Percentiles rank a stretch among this genome's conserved stretches.
Conservation (phyloP, 768 basidiomycete genomes). For the Termitomyces sp. region DNA sequence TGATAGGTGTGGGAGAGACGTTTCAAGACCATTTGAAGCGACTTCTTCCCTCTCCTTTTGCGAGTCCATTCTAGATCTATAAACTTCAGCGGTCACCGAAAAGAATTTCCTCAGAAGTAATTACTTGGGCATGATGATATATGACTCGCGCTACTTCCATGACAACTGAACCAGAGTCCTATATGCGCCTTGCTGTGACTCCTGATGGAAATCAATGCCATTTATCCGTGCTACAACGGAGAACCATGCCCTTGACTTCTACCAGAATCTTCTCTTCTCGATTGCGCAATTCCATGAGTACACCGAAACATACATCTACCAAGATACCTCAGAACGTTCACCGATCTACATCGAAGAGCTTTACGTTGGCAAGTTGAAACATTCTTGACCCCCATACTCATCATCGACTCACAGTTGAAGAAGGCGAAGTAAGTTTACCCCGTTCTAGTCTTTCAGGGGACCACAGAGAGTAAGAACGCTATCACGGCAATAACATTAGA, state of each 20-base stretch:
- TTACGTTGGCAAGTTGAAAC: constrained; percentile 65
- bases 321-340: constrained; percentile 86
- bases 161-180: constrained; percentile 88
- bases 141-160: constrained; percentile 65
- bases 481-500: constrained; percentile 64
- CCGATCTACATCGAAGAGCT: constrained; percentile 79
- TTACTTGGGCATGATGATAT: constrained; percentile 9
- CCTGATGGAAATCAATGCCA: constrained; percentile 32
- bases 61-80: too few species aligned
- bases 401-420: constrained; percentile 39
- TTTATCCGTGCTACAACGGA: constrained; percentile 75
- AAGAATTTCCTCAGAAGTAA: too few species aligned
- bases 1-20: too few species aligned
- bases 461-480: constrained; percentile 32
- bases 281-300: constrained; percentile 89
- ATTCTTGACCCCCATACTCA: constrained; percentile 63
- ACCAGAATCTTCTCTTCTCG: constrained; percentile 88
- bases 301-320: constrained; percentile 70
- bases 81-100: too few species aligned
- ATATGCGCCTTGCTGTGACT: constrained; percentile 72
- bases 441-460: neutral
- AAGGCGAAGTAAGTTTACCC: constrained; percentile 69
- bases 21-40: too few species aligned
- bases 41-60: too few species aligned
- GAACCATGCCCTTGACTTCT: constrained; percentile 86